Conservation (phyloP, 495 filamentous ascomycete species). For the Penicillium paxilli region DNA sequence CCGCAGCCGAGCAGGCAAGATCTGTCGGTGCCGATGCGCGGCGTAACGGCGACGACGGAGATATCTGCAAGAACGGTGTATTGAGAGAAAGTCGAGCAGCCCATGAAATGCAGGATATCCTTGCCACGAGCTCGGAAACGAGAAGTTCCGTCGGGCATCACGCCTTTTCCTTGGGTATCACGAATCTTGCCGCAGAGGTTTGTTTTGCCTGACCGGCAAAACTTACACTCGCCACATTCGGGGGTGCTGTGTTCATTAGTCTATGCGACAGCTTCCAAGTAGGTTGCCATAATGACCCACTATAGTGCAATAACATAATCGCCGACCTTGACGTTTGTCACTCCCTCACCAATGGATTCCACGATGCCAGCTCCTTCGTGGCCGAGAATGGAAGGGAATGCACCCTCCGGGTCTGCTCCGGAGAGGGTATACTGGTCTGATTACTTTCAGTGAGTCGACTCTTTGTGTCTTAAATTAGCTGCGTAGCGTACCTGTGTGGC, state of each 20-base stretch:
- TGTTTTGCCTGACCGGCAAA: slow-evolving; percentile 98
- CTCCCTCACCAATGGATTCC: slow-evolving; percentile 94
- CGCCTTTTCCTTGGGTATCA: slow-evolving; percentile 89
- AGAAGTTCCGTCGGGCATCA: slow-evolving; percentile 97
- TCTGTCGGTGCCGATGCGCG: slow-evolving; percentile 88
- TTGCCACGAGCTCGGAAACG: slow-evolving; percentile 93
- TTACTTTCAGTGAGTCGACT: neutral
- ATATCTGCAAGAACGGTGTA: slow-evolving; percentile 99
- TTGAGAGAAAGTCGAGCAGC: slow-evolving; percentile 96
- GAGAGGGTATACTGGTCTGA: slow-evolving; percentile 98
- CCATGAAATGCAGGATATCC: slow-evolving; percentile 97
- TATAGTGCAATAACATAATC: slow-evolving; percentile 92
- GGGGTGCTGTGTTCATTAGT: slow-evolving; percentile 64
- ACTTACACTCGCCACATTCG: slow-evolving; percentile 97
- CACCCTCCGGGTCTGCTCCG: slow-evolving; percentile 96
- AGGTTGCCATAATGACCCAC: slow-evolving; percentile 46
- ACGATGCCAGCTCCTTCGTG: slow-evolving; percentile 97
- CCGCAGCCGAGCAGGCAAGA: slow-evolving; percentile 95
- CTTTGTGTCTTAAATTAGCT: neutral
- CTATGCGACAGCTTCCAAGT: neutral
- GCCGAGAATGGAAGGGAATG: slow-evolving; percentile 93
- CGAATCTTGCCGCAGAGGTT: slow-evolving; percentile 99
- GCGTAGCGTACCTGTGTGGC: slow-evolving; percentile 78
- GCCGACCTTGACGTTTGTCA: slow-evolving; percentile 83
- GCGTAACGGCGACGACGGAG: slow-evolving; percentile 90